These are phyloP conservation scores for Trametes hirsuta DNA, from an alignment of 1,284 basidiomycete species.

Conservation along the genomic window DNA sequence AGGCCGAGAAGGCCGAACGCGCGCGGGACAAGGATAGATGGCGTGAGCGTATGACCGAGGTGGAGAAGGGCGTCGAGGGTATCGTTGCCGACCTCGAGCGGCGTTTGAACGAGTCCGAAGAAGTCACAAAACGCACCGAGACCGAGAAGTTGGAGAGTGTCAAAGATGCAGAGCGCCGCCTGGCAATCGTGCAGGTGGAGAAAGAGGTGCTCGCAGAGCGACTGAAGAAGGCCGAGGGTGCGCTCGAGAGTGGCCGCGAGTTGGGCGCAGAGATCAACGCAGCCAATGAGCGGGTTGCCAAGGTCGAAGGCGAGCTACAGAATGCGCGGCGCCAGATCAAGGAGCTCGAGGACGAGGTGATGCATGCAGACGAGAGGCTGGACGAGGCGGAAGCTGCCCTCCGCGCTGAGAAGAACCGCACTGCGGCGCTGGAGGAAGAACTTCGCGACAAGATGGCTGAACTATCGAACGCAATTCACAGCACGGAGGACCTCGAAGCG, in stretches of 20 bases:
- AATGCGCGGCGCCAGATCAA: constrained; percentile 58
- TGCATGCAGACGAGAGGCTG: constrained; percentile 49
- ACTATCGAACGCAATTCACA: constrained; percentile 26
- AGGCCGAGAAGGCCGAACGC: constrained; percentile 58
- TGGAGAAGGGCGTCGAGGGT: constrained; percentile 65
- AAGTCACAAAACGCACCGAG: constrained; percentile 42
- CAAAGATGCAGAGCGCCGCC: constrained; percentile 49
- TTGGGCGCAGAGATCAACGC: constrained; percentile 66
- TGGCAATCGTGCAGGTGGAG: constrained; percentile 50
- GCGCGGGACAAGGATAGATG: constrained; percentile 65
- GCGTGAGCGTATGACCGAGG: constrained; percentile 68
- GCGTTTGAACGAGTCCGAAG: constrained; percentile 55
- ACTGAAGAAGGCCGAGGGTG: constrained; percentile 61
- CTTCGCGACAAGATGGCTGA: constrained; percentile 38
- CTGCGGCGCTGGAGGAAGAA: constrained; percentile 39
- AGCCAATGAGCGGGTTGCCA: constrained; percentile 60
- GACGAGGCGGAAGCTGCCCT: constrained; percentile 57
- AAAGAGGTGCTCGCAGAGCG: constrained; percentile 58
- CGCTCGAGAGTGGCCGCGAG: constrained; percentile 61
- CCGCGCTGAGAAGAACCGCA: constrained; percentile 48
- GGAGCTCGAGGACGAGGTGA: constrained; percentile 59
- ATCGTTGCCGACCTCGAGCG: constrained; percentile 68
- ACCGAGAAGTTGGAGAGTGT: constrained; percentile 48
- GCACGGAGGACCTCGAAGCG: constrained; percentile 30
- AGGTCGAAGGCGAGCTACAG: constrained; percentile 56